Conservation (phyloP, 2,329 filamentous ascomycete species). For the Aspergillus sp. region DNA sequence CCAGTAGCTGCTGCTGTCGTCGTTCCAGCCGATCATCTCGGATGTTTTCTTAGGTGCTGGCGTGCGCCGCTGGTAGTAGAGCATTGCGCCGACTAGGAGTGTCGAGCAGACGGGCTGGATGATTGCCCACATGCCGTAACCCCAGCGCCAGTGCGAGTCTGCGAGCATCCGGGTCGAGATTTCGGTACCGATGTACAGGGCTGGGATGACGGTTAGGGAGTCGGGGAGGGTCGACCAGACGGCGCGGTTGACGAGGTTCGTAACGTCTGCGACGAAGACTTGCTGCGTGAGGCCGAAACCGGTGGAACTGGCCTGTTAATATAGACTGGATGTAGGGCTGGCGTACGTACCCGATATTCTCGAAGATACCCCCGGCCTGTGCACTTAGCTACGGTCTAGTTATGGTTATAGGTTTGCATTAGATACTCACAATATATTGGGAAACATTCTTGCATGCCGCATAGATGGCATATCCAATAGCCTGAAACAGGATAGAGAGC, state of each 20-base stretch:
- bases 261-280: conserved; percentile 65
- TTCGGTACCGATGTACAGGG: conserved; percentile 58
- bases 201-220: conserved; percentile 48
- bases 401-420: no score
- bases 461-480: conserved; percentile 59
- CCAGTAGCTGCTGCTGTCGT: conserved; percentile 6
- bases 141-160: conserved; percentile 45
- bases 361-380: conserved; percentile 53
- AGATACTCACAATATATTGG: conserved; percentile 34
- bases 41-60: neutral
- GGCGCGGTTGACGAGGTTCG: conserved; percentile 59
- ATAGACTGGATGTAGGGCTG: neutral
- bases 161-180: conserved; percentile 37
- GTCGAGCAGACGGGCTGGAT: conserved; percentile 36
- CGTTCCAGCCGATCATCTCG: neutral
- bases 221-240: conserved; percentile 61
- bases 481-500: conserved; percentile 55
- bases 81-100: conserved; percentile 34
- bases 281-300: conserved; percentile 63
- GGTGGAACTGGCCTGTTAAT: conserved; percentile 31
- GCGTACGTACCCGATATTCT: conserved; percentile 53
- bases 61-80: conserved; percentile 31
- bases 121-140: conserved; percentile 45
- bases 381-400: conserved; percentile 15
- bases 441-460: conserved; percentile 55